Conservation (phyloP, 2,329 filamentous ascomycete species). For the Tricladium varicosporioides region DNA sequence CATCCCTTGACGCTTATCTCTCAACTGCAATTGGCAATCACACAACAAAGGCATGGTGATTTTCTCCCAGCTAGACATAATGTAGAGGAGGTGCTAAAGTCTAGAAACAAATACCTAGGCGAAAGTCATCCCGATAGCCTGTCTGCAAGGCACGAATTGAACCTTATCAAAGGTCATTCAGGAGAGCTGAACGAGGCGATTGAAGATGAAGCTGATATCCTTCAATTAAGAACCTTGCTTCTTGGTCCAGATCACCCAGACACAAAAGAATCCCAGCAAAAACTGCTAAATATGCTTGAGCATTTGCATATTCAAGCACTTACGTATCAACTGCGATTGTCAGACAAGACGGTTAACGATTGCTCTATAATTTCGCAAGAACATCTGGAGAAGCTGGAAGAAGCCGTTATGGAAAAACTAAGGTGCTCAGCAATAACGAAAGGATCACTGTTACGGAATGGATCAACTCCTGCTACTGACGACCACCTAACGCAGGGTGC, state of each 20-base stretch:
- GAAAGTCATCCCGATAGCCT: conserved; percentile 1
- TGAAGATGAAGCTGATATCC: not conserved
- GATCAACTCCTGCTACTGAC: too few relatives aligned
- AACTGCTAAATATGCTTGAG: not conserved
- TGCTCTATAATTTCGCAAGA: too few relatives aligned
- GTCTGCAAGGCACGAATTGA: not conserved
- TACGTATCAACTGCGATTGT: not conserved
- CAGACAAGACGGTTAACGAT: too few relatives aligned
- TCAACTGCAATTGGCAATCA: too few relatives aligned
- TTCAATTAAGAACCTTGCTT: not conserved
- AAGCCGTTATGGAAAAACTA: not conserved
- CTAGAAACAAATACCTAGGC: not conserved
- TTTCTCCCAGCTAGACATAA: too few relatives aligned
- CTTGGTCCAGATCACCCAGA: not conserved
- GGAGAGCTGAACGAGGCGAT: not conserved
- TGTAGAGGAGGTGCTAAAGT: too few relatives aligned
- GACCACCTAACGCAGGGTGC: too few relatives aligned
- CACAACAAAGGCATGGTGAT: too few relatives aligned
- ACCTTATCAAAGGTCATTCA: not conserved
- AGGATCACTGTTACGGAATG: too few relatives aligned
- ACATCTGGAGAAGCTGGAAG: too few relatives aligned
- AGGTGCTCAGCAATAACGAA: not conserved
- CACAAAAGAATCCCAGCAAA: not conserved
- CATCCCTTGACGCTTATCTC: too few relatives aligned
- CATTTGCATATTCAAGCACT: not conserved